Conservation (phyloP, 371 early-diverging fungal genomes). For the Enterospora canceri region DNA sequence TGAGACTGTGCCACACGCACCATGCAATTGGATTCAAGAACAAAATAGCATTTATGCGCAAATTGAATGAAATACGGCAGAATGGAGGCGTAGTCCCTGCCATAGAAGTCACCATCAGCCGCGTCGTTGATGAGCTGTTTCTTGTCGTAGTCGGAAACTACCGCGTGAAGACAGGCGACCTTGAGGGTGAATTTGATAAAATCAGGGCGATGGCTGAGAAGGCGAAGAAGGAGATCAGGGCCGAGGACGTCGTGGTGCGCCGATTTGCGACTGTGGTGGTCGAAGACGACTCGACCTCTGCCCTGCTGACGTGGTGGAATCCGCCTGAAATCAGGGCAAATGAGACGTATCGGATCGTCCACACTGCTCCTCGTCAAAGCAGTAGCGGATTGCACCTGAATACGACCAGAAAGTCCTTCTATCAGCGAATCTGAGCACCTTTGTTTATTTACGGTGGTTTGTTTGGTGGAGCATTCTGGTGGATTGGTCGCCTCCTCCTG, state of each 20-base stretch:
- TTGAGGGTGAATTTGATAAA: slow-evolving; percentile 48
- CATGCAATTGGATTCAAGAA: slow-evolving; percentile 38
- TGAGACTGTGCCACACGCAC: background rate
- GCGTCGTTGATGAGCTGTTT: slow-evolving; percentile 39
- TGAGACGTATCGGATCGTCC: slow-evolving; percentile 23
- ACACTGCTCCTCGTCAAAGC: slow-evolving; percentile 13
- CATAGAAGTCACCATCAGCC: slow-evolving; percentile 22
- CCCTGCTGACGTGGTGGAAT: slow-evolving; percentile 50
- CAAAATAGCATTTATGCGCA: slow-evolving; percentile 27
- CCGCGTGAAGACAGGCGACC: slow-evolving; percentile 28
- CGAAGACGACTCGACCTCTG: slow-evolving; percentile 32
- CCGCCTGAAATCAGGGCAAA: slow-evolving; percentile 18
- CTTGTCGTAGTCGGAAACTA: slow-evolving; percentile 29
- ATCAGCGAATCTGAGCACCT: background rate
- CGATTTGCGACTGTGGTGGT: slow-evolving; percentile 35
- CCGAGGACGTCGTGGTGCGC: slow-evolving; percentile 30
- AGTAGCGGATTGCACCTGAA: slow-evolving; percentile 32
- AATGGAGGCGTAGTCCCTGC: slow-evolving; percentile 37
- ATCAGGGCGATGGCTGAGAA: slow-evolving; percentile 26
- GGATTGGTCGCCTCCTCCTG: no score
- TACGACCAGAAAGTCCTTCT: slow-evolving; percentile 34
- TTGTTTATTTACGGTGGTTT: background rate
- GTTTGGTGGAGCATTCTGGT: background rate
- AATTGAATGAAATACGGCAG: slow-evolving; percentile 19
- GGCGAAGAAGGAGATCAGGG: slow-evolving; percentile 6